A percentile compares a stretch with the other conserved stretches of the same genome.
Evolutionary conservation across 495 filamentous ascomycete species (phyloP).

Genomic region (Stereocaulon alpinum): DNA sequence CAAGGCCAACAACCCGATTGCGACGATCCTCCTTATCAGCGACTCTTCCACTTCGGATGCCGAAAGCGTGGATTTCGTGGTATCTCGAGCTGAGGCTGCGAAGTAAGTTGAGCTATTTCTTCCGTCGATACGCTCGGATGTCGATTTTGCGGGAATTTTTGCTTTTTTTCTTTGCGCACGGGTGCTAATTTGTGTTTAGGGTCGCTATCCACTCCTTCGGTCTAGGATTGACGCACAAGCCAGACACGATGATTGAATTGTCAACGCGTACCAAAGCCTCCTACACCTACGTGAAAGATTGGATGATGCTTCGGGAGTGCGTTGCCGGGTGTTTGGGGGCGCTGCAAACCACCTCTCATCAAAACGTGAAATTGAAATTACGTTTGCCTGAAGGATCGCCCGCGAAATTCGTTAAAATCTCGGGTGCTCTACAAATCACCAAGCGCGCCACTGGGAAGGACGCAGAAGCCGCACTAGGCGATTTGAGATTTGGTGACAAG

Average conservation of each 20-base stretch:
- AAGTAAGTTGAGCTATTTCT: conserved; percentile 52
- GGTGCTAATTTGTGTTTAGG: conserved; percentile 37
- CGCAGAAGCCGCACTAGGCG: conserved; percentile 85
- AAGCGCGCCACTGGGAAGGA: conserved; percentile 96
- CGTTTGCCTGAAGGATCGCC: conserved; percentile 91
- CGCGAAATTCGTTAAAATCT: conserved; percentile 97
- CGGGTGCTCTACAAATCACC: conserved; percentile 89
- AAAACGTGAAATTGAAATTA: conserved; percentile 95
- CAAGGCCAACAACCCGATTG: conserved; percentile 91
- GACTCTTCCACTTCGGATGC: conserved; percentile 96
- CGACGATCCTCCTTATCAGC: conserved; percentile 94
- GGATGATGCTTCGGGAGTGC: conserved; percentile 99
- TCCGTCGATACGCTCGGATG: conserved; percentile 10
- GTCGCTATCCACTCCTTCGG: conserved; percentile 96
- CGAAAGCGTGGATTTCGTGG: conserved; percentile 96
- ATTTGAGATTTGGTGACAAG: conserved; percentile 94
- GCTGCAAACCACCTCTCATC: conserved; percentile 94
- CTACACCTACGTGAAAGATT: conserved; percentile 98
- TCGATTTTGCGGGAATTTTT: conserved; percentile 2
- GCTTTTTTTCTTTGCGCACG: neutral
- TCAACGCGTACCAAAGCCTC: conserved; percentile 93
- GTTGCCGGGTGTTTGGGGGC: conserved; percentile 88
- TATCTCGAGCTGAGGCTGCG: conserved; percentile 93
- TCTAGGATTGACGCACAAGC: conserved; percentile 93
- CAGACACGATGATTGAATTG: conserved; percentile 96